A percentile compares a stretch with the other conserved stretches of the same genome.
Conservation (phyloP, 768 basidiomycete genomes). For the Suillus decipiens region DNA sequence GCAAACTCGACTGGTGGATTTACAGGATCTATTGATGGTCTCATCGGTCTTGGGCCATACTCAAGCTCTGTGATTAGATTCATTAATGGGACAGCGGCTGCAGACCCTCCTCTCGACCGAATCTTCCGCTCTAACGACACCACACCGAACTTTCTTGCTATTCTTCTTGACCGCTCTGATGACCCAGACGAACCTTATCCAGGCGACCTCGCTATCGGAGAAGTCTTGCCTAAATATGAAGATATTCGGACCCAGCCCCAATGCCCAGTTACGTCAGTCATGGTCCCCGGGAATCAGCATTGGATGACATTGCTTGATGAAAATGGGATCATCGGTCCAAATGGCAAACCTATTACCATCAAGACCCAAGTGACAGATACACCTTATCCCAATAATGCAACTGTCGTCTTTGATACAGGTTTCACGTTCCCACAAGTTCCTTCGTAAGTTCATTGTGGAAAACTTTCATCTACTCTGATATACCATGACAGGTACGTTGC, state of each 20-base stretch:
- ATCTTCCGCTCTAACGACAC: slow-evolving; percentile 62
- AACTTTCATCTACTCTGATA: slow-evolving; percentile 17
- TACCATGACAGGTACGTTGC: slow-evolving; percentile 44
- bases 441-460: slow-evolving; percentile 32
- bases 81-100: slow-evolving; percentile 36
- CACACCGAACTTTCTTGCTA: slow-evolving; percentile 61
- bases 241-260: slow-evolving; percentile 52
- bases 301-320: slow-evolving; percentile 66
- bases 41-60: slow-evolving; percentile 64
- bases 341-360: slow-evolving; percentile 50
- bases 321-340: slow-evolving; percentile 62
- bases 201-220: slow-evolving; percentile 66
- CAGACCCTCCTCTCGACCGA: slow-evolving; percentile 59
- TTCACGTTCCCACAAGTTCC: slow-evolving; percentile 68
- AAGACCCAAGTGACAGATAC: slow-evolving; percentile 46
- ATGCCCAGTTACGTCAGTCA: slow-evolving; percentile 46
- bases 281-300: slow-evolving; percentile 51
- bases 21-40: slow-evolving; percentile 28
- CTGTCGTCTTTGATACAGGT: slow-evolving; percentile 69
- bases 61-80: slow-evolving; percentile 50
- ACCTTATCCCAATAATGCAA: slow-evolving; percentile 47
- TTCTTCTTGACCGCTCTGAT: slow-evolving; percentile 61
- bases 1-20: slow-evolving; percentile 17
- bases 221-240: slow-evolving; percentile 50
- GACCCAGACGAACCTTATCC: slow-evolving; percentile 53